phyloP scores from a whole-genome alignment of 176 grass and related monocot genomes.

The Oryza rufipogon region DNA sequence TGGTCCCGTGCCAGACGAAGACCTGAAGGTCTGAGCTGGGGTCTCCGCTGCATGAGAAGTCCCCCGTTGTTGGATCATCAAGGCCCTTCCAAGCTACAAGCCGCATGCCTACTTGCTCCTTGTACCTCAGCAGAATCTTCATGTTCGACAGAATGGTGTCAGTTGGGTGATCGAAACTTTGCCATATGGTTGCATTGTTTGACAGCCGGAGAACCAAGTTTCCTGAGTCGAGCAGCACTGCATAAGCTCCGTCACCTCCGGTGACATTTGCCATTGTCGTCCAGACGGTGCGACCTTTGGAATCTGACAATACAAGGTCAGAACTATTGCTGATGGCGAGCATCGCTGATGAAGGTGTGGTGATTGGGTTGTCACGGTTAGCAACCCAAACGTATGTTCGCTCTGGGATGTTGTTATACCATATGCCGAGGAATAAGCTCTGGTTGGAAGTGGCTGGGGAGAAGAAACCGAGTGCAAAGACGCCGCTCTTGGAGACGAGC shows the following conservation, averaged over 20 bases:
- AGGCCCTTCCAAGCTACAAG: conserved; percentile 39
- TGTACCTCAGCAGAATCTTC: conserved; percentile 19
- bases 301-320: conserved; percentile 14
- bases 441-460: not conserved
- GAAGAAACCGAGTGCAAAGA: conserved; percentile 55
- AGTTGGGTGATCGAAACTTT: conserved; percentile 46
- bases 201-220: conserved; percentile 39
- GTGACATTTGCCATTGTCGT: not conserved
- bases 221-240: conserved; percentile 4
- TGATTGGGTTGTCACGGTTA: conserved; percentile 46
- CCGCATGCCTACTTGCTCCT: not conserved
- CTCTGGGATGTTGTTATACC: conserved; percentile 41
- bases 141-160: conserved; percentile 43
- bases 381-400: conserved; percentile 41
- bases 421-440: conserved; percentile 41
- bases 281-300: conserved; percentile 17
- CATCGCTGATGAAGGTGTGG: not conserved
- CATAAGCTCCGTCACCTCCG: not conserved
- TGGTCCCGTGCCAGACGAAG: conserved; percentile 27
- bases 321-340: conserved; percentile 28
- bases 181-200: conserved; percentile 32
- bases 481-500: conserved; percentile 32
- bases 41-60: conserved; percentile 40
- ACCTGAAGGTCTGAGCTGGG: conserved; percentile 9
- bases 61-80: conserved; percentile 41